phyloP scores from a whole-genome alignment of 2,329 filamentous ascomycete species.

The Penicillium sp. region DNA sequence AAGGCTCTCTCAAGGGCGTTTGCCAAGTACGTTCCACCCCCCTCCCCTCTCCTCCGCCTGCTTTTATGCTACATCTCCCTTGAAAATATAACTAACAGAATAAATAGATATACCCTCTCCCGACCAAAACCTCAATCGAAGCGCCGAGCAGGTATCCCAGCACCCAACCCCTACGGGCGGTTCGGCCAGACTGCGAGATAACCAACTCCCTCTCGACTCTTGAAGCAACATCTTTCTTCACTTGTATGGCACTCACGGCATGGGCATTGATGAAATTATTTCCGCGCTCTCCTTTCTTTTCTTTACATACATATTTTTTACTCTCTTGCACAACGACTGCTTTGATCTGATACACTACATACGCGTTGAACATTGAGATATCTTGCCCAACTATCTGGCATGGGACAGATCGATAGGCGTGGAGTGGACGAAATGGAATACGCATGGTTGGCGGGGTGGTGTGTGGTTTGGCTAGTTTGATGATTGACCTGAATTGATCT shows the following conservation, averaged over 20 bases:
- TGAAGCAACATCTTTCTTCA: background rate
- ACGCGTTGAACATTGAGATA: background rate
- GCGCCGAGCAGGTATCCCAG: conserved; percentile 42
- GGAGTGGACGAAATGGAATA: too few species aligned
- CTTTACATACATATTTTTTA: background rate
- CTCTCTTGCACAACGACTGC: background rate
- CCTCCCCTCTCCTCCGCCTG: background rate
- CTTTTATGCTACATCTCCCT: background rate
- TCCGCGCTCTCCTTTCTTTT: background rate
- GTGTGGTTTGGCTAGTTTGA: background rate
- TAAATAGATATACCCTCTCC: conserved; percentile 43
- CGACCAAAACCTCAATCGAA: conserved; percentile 47
- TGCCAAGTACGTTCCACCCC: conserved; percentile 79
- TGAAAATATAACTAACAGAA: conserved; percentile 13
- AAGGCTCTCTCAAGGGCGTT: conserved; percentile 93
- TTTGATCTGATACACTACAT: background rate
- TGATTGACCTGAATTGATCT: background rate
- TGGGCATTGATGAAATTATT: background rate
- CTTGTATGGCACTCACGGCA: background rate
- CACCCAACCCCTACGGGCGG: conserved; percentile 34
- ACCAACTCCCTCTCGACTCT: background rate
- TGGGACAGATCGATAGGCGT: background rate
- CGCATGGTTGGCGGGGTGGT: too few species aligned
- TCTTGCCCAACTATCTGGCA: background rate
- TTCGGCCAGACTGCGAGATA: conserved; percentile 6